Base-by-base conservation (phyloP, 176 grass and related monocot genomes). In the Ampelocalamus luodianensis region DNA sequence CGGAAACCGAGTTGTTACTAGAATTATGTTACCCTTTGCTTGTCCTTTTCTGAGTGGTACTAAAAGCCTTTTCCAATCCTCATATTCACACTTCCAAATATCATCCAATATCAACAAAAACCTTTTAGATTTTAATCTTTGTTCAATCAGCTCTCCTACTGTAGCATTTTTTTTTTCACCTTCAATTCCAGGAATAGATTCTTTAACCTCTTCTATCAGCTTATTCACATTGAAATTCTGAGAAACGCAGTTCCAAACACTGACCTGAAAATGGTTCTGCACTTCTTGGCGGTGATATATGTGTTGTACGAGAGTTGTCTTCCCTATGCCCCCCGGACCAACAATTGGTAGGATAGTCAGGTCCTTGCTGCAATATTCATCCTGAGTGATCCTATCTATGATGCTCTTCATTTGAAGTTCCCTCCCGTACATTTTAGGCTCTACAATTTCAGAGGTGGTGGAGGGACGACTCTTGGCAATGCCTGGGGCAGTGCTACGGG, bases 301-400 rank as follows among this genome's bases (percentile, higher is more conserved):
- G 6, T 81, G 11, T 44, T 90, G 75, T 50, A 44, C 67, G 20
- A 92, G 64, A 67, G 91, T 78, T 58, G 84, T 93, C 67, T 93
- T 93, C 3, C 91, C 80, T 38, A 93, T 65, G 1, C 87, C 91
- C 0, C 87, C 87, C 0, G 82, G 68, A 1, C 91, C 91, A 77
- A 85, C 79, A 66, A 93, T 44, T 4, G 83, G 56, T 78, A 93
- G 5, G 1, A 90, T 46, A 0, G 48, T 55, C 0, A 90, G 34
- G 2, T 68, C 78, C 14, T 59, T 1, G 0, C 6, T 16, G 48
- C 6, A 55, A 43, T 20, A 65, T 64, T 53, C 0, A 16, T 18
- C 68, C n/a, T n/a, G n/a, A 6, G 26, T 72, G 6, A 85, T 63
- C 0, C 3, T 9, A 3, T 54, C 34, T 9, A 82, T 0, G 53